Percentiles rank a stretch among this genome's conserved stretches.
Conservation (phyloP, 2,329 filamentous ascomycete species). For the Penicillium sp. region DNA sequence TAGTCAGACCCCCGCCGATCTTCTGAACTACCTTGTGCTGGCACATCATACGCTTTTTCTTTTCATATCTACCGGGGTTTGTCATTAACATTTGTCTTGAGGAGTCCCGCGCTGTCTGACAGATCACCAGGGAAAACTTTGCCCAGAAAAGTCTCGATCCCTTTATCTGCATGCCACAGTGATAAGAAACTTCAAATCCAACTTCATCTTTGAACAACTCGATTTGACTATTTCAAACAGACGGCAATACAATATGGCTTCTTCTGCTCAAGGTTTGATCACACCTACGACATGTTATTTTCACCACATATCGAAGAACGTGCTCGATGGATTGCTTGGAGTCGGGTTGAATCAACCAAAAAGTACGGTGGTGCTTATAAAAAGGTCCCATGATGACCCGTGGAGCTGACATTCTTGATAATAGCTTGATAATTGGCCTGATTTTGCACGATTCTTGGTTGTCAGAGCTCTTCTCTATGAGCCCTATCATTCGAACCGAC, state of each 20-base stretch:
- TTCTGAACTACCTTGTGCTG: constrained; percentile 1
- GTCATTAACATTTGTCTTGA: background rate
- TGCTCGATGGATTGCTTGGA: constrained; percentile 7
- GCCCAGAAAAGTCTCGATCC: background rate
- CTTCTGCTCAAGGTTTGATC: background rate
- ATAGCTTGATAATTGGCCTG: constrained; percentile 10
- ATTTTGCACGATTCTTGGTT: constrained; percentile 12
- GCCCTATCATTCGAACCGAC: constrained; percentile 2
- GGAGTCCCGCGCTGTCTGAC: background rate
- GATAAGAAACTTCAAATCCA: background rate
- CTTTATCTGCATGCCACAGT: constrained; percentile 2
- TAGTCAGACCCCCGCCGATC: background rate
- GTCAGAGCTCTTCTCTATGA: constrained; percentile 6
- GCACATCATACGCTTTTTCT: constrained; percentile 8
- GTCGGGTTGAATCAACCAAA: constrained; percentile 7
- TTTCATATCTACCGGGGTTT: constrained; percentile 9
- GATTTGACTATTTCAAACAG: background rate
- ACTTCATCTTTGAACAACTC: background rate
- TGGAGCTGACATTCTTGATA: background rate
- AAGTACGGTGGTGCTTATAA: background rate
- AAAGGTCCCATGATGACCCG: background rate
- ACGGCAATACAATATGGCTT: constrained; percentile 1
- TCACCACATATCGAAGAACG: background rate
- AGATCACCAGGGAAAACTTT: background rate
- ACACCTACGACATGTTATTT: background rate